phyloP scores from a whole-genome alignment of 1,139 yeast species.

The Suzukiozyma palmioleophila region DNA sequence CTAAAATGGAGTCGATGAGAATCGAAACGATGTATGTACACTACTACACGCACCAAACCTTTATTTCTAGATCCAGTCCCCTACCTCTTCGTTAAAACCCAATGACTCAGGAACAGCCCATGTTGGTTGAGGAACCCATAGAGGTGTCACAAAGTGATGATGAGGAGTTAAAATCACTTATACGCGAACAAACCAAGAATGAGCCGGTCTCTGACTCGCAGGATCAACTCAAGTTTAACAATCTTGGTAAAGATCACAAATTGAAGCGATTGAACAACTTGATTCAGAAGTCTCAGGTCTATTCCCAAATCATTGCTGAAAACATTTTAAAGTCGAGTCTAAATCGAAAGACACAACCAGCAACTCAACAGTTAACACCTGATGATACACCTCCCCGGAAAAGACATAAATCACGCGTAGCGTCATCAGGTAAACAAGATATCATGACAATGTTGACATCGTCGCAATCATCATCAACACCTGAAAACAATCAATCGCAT shows the following conservation, averaged over 20 bases:
- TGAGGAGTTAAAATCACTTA: slow-evolving; percentile 6
- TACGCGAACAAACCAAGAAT: slow-evolving; percentile 8
- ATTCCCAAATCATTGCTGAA: slow-evolving; percentile 78
- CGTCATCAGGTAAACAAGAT: slow-evolving; percentile 11
- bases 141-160: slow-evolving; percentile 6
- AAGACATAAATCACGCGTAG: slow-evolving; percentile 12
- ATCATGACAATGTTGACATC: slow-evolving; percentile 23
- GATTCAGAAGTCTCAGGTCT: slow-evolving; percentile 79
- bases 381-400: slow-evolving; percentile 8
- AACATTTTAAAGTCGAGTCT: slow-evolving; percentile 53
- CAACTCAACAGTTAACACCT: slow-evolving; percentile 7
- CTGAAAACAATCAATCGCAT: slow-evolving; percentile 18
- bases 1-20: not conserved
- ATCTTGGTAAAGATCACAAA: slow-evolving; percentile 39
- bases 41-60: not conserved
- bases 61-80: not conserved
- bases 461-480: slow-evolving; percentile 17
- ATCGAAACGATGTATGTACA: not conserved
- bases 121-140: slow-evolving; percentile 5
- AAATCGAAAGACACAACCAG: slow-evolving; percentile 12
- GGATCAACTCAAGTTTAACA: slow-evolving; percentile 34
- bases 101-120: not conserved
- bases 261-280: slow-evolving; percentile 62
- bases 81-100: too few relatives aligned
- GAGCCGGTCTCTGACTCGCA: slow-evolving; percentile 12